Evolutionary conservation across 2,329 filamentous ascomycete species (phyloP).

Genomic region (Aciculosporium take): DNA sequence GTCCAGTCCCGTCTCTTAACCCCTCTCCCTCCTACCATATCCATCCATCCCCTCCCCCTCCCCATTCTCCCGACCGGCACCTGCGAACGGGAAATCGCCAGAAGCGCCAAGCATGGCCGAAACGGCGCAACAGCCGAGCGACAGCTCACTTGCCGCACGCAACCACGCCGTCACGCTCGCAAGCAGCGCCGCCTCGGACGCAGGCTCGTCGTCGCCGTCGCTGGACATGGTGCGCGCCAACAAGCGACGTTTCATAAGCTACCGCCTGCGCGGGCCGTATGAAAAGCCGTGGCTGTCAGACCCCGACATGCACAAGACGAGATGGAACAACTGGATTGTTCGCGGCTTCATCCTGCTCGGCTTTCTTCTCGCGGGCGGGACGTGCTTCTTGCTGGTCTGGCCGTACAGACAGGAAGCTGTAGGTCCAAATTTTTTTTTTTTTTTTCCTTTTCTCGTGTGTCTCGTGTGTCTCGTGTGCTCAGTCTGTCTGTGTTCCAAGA

Average conservation of each 20-base stretch:
- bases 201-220: slow-evolving; percentile 2
- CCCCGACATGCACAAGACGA: slow-evolving; percentile 18
- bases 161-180: background rate
- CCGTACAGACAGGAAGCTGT: slow-evolving; percentile 13
- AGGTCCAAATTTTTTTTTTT: slow-evolving; percentile 2
- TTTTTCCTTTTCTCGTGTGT: background rate
- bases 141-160: background rate
- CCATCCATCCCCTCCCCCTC: background rate
- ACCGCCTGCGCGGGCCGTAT: slow-evolving; percentile 19
- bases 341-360: slow-evolving; percentile 19
- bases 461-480: too few relatives aligned
- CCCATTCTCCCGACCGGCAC: background rate
- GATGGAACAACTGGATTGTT: slow-evolving; percentile 23
- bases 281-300: slow-evolving; percentile 26
- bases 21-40: background rate
- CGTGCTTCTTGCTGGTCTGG: slow-evolving; percentile 18
- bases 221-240: slow-evolving; percentile 4
- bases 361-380: slow-evolving; percentile 18
- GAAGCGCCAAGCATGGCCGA: background rate
- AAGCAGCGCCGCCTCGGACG: background rate
- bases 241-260: slow-evolving; percentile 17
- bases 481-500: too few relatives aligned
- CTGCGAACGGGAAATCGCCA: background rate
- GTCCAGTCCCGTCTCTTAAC: background rate
- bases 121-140: background rate